Conservation (phyloP, 116 monocot species). For the Papilionanthe hybrid region DNA sequence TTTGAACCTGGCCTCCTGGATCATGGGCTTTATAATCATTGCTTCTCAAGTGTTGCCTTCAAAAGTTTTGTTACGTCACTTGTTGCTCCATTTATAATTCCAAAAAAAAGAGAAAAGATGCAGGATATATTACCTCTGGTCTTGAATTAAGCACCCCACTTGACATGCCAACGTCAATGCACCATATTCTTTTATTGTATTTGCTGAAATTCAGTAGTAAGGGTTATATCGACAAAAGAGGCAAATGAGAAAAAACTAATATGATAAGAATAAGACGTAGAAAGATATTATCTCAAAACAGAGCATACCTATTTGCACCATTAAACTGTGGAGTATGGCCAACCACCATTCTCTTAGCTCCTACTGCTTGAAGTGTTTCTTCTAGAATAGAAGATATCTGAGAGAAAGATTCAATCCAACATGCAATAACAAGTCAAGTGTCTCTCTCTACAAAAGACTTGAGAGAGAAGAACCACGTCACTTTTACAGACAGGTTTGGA, state of each 20-base stretch:
- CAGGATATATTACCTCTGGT: conserved; percentile 50
- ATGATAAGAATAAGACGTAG: background rate
- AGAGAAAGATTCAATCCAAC: conserved; percentile 3
- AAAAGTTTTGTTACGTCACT: background rate
- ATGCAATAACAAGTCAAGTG: background rate
- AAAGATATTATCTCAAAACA: background rate
- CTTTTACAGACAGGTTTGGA: background rate
- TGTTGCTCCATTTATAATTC: background rate
- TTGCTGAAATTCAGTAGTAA: conserved; percentile 36
- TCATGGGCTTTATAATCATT: too few species aligned
- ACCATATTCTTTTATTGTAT: conserved; percentile 66
- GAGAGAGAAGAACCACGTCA: too few species aligned
- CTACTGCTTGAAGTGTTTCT: conserved; percentile 52
- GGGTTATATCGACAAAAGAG: background rate
- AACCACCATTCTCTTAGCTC: conserved; percentile 80
- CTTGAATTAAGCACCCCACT: conserved; percentile 79
- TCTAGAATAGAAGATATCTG: conserved; percentile 74
- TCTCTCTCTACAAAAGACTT: too few species aligned
- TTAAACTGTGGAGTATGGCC: conserved; percentile 79
- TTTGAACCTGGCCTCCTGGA: too few species aligned
- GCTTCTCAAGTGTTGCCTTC: too few species aligned
- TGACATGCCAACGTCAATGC: conserved; percentile 96
- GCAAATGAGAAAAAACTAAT: background rate
- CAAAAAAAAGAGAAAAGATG: background rate
- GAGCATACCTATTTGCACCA: conserved; percentile 65